Evolutionary conservation across 805 yeast genomes (phyloP).

Genomic region (Zygotorulaspora florentina): DNA sequence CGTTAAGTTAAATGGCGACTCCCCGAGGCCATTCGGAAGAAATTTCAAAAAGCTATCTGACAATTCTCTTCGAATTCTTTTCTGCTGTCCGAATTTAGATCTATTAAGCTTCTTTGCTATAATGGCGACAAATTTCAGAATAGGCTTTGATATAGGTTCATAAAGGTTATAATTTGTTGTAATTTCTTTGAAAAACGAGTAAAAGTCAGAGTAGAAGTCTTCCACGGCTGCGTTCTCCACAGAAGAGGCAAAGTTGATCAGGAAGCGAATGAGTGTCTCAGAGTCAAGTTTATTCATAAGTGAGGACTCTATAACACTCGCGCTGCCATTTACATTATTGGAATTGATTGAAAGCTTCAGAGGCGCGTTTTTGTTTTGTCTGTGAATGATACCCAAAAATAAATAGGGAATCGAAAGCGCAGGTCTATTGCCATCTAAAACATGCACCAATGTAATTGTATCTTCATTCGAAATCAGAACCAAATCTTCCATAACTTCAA

Average conservation of each 20-base stretch:
- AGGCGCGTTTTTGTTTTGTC: constrained; percentile 24
- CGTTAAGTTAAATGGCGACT: constrained; percentile 19
- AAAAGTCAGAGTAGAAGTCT: constrained; percentile 65
- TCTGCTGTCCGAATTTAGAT: constrained; percentile 59
- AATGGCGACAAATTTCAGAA: constrained; percentile 49
- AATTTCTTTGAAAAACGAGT: constrained; percentile 58
- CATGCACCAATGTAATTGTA: constrained; percentile 45
- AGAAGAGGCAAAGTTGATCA: constrained; percentile 57
- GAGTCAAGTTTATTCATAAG: constrained; percentile 46
- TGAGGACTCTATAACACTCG: constrained; percentile 37
- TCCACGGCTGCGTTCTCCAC: constrained; percentile 74
- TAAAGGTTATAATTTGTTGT: constrained; percentile 45
- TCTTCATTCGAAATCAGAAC: constrained; percentile 37
- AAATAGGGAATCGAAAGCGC: constrained; percentile 67
- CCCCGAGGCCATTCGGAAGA: constrained; percentile 32
- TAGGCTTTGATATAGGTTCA: constrained; percentile 46
- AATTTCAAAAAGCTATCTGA: constrained; percentile 42
- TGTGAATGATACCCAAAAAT: constrained; percentile 38
- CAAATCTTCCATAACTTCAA: constrained; percentile 67
- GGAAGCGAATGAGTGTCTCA: constrained; percentile 45
- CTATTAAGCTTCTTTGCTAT: constrained; percentile 54
- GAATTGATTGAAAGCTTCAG: constrained; percentile 22
- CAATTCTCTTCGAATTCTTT: constrained; percentile 52
- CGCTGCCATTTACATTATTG: constrained; percentile 15
- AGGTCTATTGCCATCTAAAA: constrained; percentile 80